phyloP scores from a whole-genome alignment of 2,329 filamentous ascomycete species.

The Alternaria sp. region DNA sequence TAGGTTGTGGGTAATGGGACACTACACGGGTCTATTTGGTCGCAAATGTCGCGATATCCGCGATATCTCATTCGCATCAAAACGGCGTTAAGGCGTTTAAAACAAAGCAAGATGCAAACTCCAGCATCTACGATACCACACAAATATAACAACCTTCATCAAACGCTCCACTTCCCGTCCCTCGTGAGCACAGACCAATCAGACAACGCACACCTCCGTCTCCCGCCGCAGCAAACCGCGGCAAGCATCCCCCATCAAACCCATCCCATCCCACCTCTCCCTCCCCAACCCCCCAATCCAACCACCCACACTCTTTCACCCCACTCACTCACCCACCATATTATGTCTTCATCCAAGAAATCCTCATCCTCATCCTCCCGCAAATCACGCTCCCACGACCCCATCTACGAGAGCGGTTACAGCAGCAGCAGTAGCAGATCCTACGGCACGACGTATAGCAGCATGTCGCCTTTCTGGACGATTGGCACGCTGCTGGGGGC shows the following conservation, averaged over 20 bases:
- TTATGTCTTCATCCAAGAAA: constrained; percentile 18
- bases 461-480: constrained; percentile 61
- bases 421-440: not conserved
- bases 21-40: not conserved
- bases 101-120: constrained; percentile 2
- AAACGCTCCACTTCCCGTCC: not conserved
- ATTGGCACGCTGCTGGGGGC: constrained; percentile 69
- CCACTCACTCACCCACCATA: not conserved
- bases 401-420: not conserved
- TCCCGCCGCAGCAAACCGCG: constrained; percentile 28
- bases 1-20: not conserved
- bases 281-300: not conserved
- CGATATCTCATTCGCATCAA: not conserved
- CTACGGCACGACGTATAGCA: constrained; percentile 7
- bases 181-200: constrained; percentile 15
- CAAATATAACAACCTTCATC: constrained; percentile 5
- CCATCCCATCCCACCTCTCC: constrained; percentile 2
- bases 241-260: constrained; percentile 1
- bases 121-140: constrained; percentile 15
- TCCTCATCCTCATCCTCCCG: constrained; percentile 12
- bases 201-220: constrained; percentile 23
- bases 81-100: constrained; percentile 12
- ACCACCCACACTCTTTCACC: constrained; percentile 4
- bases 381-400: constrained; percentile 5
- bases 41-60: not conserved